These are phyloP conservation scores for Lichtheimia ornata DNA, from an alignment of 371 early-diverging fungal species.

Conservation along the genomic window DNA sequence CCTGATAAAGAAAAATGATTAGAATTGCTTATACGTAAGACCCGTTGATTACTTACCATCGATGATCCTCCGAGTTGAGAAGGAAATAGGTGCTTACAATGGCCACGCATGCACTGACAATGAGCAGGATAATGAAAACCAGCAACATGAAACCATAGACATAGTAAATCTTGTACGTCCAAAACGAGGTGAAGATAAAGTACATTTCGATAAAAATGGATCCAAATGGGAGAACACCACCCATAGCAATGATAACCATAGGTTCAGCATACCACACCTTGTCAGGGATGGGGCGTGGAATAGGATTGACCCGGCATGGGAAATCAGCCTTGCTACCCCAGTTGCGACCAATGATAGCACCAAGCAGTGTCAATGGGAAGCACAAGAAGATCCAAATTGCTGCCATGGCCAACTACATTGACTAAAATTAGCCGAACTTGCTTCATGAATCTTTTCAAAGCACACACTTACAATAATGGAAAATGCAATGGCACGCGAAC, in stretches of 20 bases:
- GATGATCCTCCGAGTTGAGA: conserved; percentile 83
- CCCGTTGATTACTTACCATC: conserved; percentile 56
- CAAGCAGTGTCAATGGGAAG: conserved; percentile 78
- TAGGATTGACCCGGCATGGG: conserved; percentile 83
- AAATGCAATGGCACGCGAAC: conserved; percentile 82
- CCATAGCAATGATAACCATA: conserved; percentile 58
- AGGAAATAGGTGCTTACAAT: conserved; percentile 81
- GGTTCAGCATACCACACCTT: conserved; percentile 76
- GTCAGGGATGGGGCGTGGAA: conserved; percentile 82
- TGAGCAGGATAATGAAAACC: conserved; percentile 69
- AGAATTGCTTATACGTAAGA: neutral
- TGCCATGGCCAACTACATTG: conserved; percentile 58
- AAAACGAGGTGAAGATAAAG: conserved; percentile 84
- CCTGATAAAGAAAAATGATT: conserved; percentile 33
- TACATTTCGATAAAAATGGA: conserved; percentile 88
- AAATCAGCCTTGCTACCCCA: conserved; percentile 68
- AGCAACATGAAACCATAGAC: conserved; percentile 84
- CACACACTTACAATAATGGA: conserved; percentile 59
- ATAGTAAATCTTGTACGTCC: conserved; percentile 84
- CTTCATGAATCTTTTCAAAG: neutral
- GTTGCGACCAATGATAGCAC: conserved; percentile 75
- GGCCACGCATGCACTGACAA: conserved; percentile 77
- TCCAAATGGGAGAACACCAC: conserved; percentile 83
- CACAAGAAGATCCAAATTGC: conserved; percentile 78
- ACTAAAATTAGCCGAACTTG: neutral